phyloP scores from a whole-genome alignment of 2,329 filamentous ascomycete genomes.

The Pseudonectria buxi region DNA sequence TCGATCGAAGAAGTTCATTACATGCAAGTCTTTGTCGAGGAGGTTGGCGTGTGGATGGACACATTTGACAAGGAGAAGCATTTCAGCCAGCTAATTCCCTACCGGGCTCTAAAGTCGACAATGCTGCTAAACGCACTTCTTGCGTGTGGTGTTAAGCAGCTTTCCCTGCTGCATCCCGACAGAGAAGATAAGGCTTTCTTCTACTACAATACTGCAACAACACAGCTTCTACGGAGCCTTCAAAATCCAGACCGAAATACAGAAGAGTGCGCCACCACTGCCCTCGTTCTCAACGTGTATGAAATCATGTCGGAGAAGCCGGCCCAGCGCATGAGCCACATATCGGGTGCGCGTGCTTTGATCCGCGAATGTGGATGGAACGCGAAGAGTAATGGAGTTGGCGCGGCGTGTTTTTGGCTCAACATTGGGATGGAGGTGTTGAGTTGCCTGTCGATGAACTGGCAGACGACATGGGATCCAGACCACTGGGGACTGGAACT shows the following conservation, averaged over 20 bases:
- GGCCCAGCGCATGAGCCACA: slow-evolving; percentile 79
- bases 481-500: slow-evolving; percentile 85
- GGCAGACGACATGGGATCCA: slow-evolving; percentile 80
- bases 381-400: slow-evolving; percentile 69
- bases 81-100: slow-evolving; percentile 79
- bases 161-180: slow-evolving; percentile 65
- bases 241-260: slow-evolving; percentile 82
- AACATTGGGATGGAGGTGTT: slow-evolving; percentile 89
- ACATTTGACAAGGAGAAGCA: slow-evolving; percentile 79
- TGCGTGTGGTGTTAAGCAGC: slow-evolving; percentile 79
- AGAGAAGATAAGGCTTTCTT: slow-evolving; percentile 70
- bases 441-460: slow-evolving; percentile 79
- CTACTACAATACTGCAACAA: slow-evolving; percentile 83
- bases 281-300: slow-evolving; percentile 84
- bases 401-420: slow-evolving; percentile 87
- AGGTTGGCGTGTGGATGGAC: slow-evolving; percentile 93
- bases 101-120: slow-evolving; percentile 71
- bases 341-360: slow-evolving; percentile 73
- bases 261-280: slow-evolving; percentile 77
- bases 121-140: slow-evolving; percentile 87
- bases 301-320: slow-evolving; percentile 84
- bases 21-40: slow-evolving; percentile 87
- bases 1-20: slow-evolving; percentile 75
- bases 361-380: slow-evolving; percentile 91
- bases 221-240: slow-evolving; percentile 65